Percentiles rank a stretch among this genome's conserved stretches.
phyloP scores from a whole-genome alignment of 1,284 basidiomycete genomes.

The Somion occarium region DNA sequence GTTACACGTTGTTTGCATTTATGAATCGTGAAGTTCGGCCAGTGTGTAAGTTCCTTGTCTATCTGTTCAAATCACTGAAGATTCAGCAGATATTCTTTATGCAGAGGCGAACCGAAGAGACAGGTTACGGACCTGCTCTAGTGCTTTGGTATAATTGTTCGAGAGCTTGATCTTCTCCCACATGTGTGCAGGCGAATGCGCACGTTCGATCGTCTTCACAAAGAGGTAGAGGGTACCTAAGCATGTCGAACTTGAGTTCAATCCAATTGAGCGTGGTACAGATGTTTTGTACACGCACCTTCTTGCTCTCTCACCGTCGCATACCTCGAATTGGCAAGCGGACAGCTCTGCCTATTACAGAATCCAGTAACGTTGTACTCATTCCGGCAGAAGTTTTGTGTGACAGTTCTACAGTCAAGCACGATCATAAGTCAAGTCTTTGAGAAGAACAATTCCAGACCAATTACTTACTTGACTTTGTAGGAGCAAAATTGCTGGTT shows the following conservation, averaged over 20 bases:
- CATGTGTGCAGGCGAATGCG: slow-evolving; percentile 93
- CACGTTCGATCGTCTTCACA: slow-evolving; percentile 96
- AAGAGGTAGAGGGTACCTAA: slow-evolving; percentile 91
- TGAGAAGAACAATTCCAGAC: neutral
- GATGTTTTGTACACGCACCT: slow-evolving; percentile 46
- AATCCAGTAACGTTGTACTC: slow-evolving; percentile 99
- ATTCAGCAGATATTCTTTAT: neutral
- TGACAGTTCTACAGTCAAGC: slow-evolving; percentile 62
- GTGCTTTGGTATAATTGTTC: slow-evolving; percentile 90
- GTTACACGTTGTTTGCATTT: slow-evolving; percentile 99
- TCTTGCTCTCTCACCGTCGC: slow-evolving; percentile 96
- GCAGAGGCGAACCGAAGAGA: neutral
- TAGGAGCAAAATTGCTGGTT: slow-evolving; percentile 94
- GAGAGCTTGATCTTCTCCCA: slow-evolving; percentile 96
- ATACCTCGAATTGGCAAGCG: slow-evolving; percentile 94
- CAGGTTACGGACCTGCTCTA: slow-evolving; percentile 72
- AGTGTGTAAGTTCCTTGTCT: slow-evolving; percentile 92
- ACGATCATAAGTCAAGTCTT: neutral
- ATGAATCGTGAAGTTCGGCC: slow-evolving; percentile 97
- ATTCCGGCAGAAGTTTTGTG: slow-evolving; percentile 97
- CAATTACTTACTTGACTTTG: slow-evolving; percentile 87
- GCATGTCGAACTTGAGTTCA: slow-evolving; percentile 3
- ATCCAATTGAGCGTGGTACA: neutral
- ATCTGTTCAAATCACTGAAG: slow-evolving; percentile 66
- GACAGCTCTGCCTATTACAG: slow-evolving; percentile 95